Evolutionary conservation across 495 filamentous ascomycete genomes (phyloP), one percentile per base, ranked within the genome.

Genomic region (Penicillium cosmopolitanum): DNA sequence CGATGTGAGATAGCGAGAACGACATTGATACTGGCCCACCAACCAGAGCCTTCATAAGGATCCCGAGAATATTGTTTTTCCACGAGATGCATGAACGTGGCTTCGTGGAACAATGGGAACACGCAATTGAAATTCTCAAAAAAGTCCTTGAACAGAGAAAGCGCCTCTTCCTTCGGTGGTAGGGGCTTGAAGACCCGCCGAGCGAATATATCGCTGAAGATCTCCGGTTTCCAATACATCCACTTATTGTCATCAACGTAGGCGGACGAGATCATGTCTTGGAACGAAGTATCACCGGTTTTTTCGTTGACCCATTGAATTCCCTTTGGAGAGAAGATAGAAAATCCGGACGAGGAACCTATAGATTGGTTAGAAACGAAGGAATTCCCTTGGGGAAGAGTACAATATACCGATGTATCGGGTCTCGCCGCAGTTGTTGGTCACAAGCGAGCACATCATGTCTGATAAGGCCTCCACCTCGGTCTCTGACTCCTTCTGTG

Each of bases 391-490:
- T 34, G 18, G 28, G 11, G 15, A 12, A 28, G 6, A 46, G 16
- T 25, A 23, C 10, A 15, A 38, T 83, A 38, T 84, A 96, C 93
- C 95, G 65, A 98, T 96, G 75, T 96, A 98, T 71, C 95, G 83
- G 28, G 95, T 96, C 75, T 98, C 95, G 33, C 95, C 95, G 61
- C 87, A 90, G 65, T 96, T 96, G 60, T 97, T 98, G 7, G 95
- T 98, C n/a, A 98, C 94, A 42, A 98, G 77, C 1, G 93, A 96
- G 73, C 95, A 97, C 95, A 98, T 98, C 89, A 97, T 96, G 74
- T 98, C 95, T 9, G 95, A 96, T 60, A 98, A 69, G 1, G 86
- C 89, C 68, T 96, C 94, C 7, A 96, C 93, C 66, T 96, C 90
- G 43, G 84, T 82, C 61, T 90, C 87, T 1, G 78, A 76, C 58